These are phyloP conservation scores for Quercus parvula DNA, from an alignment of 306 rosid genomes.

Conservation along the genomic window DNA sequence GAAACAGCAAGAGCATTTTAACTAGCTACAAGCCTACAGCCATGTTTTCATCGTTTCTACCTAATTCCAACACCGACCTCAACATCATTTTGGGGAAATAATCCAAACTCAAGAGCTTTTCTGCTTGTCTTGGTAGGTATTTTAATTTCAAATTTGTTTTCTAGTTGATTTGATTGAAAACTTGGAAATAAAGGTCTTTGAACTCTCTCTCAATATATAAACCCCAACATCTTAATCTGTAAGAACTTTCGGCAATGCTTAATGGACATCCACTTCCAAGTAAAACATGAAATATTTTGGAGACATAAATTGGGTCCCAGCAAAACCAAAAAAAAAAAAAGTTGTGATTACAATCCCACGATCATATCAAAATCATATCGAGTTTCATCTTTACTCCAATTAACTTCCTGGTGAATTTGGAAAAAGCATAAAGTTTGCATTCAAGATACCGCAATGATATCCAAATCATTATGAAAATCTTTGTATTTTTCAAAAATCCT, in stretches of 20 bases:
- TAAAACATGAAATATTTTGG: not conserved
- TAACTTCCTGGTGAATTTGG: not conserved
- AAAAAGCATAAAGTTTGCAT: conserved; percentile 1
- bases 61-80: conserved; percentile 1
- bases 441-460: conserved; percentile 2
- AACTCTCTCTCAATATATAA: not conserved
- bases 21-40: not conserved
- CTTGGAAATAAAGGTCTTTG: not conserved
- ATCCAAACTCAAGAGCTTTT: not conserved
- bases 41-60: conserved; percentile 1
- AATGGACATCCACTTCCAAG: not conserved
- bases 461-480: conserved; percentile 1
- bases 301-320: conserved; percentile 1
- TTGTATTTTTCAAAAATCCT: not conserved
- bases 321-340: not conserved
- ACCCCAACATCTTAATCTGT: not conserved
- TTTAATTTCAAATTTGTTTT: not conserved
- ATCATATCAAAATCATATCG: not conserved
- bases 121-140: not conserved
- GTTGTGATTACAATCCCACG: not conserved
- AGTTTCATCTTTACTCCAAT: not conserved
- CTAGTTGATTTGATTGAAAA: not conserved
- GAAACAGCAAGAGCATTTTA: conserved; percentile 86
- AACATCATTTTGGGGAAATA: not conserved
- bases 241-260: not conserved